Conservation (phyloP, 2,329 filamentous ascomycete genomes). For the Dendrostoma leiphaemia region DNA sequence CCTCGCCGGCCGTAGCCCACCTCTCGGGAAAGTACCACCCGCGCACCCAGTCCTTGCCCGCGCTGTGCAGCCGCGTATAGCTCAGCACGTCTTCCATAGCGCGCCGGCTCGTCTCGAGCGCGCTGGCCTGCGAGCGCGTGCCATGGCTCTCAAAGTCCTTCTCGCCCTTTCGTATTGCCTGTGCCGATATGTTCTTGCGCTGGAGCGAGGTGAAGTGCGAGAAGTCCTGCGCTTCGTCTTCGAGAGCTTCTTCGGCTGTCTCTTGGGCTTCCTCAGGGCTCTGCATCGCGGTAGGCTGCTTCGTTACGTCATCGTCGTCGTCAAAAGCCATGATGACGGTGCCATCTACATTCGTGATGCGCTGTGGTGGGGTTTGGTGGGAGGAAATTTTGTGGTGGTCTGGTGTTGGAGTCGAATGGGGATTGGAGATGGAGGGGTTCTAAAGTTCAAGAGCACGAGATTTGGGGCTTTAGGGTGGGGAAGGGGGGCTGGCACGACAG, state of each 20-base stretch:
- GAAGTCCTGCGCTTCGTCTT: constrained; percentile 86
- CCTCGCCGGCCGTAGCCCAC: constrained; percentile 34
- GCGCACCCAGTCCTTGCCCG: constrained; percentile 57
- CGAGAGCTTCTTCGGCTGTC: constrained; percentile 58
- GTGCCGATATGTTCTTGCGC: constrained; percentile 50
- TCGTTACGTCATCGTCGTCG: constrained; percentile 28
- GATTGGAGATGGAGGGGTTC: background rate
- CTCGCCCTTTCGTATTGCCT: constrained; percentile 83
- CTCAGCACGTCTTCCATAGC: constrained; percentile 88
- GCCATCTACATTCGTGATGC: background rate
- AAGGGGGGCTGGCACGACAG: too few relatives aligned
- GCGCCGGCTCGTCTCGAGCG: constrained; percentile 75
- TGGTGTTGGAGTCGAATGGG: too few relatives aligned
- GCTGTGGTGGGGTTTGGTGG: background rate
- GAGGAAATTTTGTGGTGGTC: background rate
- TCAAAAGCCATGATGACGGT: constrained; percentile 25
- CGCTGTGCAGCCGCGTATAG: constrained; percentile 71
- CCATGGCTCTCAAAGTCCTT: constrained; percentile 97
- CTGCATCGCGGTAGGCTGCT: constrained; percentile 20
- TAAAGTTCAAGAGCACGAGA: background rate
- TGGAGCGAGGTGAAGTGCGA: constrained; percentile 61
- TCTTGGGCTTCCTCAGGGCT: constrained; percentile 29
- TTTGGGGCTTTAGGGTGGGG: background rate
- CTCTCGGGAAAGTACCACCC: constrained; percentile 72
- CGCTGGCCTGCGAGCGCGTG: constrained; percentile 74